phyloP scores from a whole-genome alignment of 257 asterid genomes.

The Echites panduratus region DNA sequence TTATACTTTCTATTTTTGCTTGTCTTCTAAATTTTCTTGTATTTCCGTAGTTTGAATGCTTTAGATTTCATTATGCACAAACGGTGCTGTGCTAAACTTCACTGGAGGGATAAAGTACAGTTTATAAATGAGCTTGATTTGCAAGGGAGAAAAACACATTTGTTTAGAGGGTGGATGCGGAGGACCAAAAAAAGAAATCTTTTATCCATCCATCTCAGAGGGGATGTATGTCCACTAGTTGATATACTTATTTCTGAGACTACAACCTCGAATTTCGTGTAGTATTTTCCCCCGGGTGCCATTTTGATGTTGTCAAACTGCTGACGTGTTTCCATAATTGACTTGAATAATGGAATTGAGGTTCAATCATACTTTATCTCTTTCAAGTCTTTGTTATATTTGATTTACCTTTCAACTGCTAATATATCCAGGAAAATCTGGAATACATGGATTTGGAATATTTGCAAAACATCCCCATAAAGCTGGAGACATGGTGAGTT shows the following conservation, averaged over 20 bases:
- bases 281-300: not conserved
- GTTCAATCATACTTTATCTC: slow-evolving; percentile 11
- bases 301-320: not conserved
- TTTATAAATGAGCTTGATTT: not conserved
- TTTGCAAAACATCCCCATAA: slow-evolving; percentile 72
- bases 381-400: not conserved
- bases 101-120: not conserved
- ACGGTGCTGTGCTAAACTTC: too few relatives aligned
- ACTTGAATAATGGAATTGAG: not conserved
- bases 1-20: not conserved
- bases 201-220: not conserved
- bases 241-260: not conserved
- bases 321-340: not conserved
- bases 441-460: slow-evolving; percentile 95
- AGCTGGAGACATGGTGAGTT: slow-evolving; percentile 96
- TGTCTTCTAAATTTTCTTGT: not conserved
- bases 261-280: not conserved
- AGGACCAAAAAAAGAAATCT: not conserved
- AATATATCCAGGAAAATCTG: slow-evolving; percentile 70
- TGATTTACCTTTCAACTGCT: slow-evolving; percentile 19
- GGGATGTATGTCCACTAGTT: not conserved
- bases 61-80: not conserved
- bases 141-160: not conserved
- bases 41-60: not conserved
- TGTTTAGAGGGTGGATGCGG: not conserved